A percentile compares a stretch with the other conserved stretches of the same genome.
Evolutionary conservation across 768 basidiomycete genomes (phyloP).

Genomic region (Hygrophorus russula): DNA sequence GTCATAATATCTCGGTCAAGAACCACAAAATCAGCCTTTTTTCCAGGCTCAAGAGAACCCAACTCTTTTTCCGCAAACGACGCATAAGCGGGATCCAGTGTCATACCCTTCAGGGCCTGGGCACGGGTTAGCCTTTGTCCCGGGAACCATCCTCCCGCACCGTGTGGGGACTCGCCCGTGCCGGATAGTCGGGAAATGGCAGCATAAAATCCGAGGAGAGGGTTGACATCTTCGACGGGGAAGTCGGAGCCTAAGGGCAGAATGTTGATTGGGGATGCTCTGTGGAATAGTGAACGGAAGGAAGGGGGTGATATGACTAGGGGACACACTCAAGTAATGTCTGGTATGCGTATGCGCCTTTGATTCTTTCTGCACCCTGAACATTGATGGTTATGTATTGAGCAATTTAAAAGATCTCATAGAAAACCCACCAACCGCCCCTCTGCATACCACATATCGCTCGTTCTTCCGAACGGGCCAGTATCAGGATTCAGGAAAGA

Average conservation of each 20-base stretch:
- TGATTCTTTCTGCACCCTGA: slow-evolving; percentile 72
- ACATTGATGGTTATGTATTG: neutral
- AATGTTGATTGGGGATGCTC: slow-evolving; percentile 37
- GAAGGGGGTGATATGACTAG: neutral
- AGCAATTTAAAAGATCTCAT: neutral
- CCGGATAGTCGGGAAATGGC: slow-evolving; percentile 64
- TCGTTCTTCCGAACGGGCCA: slow-evolving; percentile 38
- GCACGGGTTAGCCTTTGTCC: slow-evolving; percentile 63
- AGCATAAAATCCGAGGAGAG: slow-evolving; percentile 83
- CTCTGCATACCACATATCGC: slow-evolving; percentile 92
- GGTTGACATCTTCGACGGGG: slow-evolving; percentile 86
- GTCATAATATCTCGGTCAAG: slow-evolving; percentile 74
- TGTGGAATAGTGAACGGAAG: slow-evolving; percentile 11
- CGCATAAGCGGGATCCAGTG: slow-evolving; percentile 81
- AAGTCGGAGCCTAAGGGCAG: slow-evolving; percentile 90
- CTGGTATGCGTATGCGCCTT: slow-evolving; percentile 85
- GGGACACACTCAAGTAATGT: slow-evolving; percentile 54
- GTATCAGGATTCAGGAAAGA: neutral
- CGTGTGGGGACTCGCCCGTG: slow-evolving; percentile 74
- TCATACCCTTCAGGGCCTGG: slow-evolving; percentile 87
- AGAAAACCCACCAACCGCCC: slow-evolving; percentile 44
- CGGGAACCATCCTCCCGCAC: slow-evolving; percentile 73
- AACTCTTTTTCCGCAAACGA: slow-evolving; percentile 61
- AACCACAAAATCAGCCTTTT: slow-evolving; percentile 82
- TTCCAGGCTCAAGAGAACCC: slow-evolving; percentile 67